Conservation (phyloP, 306 rosid species). For the Sicyos edulis region DNA sequence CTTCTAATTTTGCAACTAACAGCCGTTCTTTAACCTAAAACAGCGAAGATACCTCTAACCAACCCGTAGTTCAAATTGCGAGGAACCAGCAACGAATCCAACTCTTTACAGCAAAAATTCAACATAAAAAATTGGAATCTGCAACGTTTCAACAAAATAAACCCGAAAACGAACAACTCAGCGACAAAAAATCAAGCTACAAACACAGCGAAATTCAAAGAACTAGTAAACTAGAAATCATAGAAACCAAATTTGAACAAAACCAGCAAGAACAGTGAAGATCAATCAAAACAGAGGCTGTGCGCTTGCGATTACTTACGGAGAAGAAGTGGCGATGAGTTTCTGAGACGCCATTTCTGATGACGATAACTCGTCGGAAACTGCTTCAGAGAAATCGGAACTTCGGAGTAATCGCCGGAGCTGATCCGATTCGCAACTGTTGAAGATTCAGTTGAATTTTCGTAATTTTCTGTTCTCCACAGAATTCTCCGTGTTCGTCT, state of each 20-base stretch:
- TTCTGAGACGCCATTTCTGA: constrained; percentile 1
- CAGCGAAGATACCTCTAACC: constrained; percentile 29
- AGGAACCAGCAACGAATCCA: constrained; percentile 30
- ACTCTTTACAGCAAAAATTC: constrained; percentile 31
- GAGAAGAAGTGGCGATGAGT: constrained; percentile 21
- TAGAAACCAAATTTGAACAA: background rate
- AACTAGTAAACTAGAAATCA: background rate
- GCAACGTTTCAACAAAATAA: constrained; percentile 22
- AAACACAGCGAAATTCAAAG: background rate
- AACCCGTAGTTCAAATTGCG: constrained; percentile 33
- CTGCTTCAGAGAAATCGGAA: too few relatives aligned
- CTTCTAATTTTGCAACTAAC: background rate
- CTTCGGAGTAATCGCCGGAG: too few relatives aligned
- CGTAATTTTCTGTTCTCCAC: background rate
- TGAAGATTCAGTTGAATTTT: too few relatives aligned
- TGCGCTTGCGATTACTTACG: constrained; percentile 12
- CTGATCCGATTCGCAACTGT: too few relatives aligned
- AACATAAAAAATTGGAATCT: constrained; percentile 48
- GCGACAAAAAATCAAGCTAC: background rate
- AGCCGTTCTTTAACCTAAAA: constrained; percentile 4
- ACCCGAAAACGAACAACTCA: background rate
- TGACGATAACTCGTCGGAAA: background rate
- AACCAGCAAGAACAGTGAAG: background rate
- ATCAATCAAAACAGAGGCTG: background rate
- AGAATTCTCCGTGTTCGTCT: background rate